Conservation (phyloP, 2,329 filamentous ascomycete genomes). For the Sporothrix pseudoabietina region DNA sequence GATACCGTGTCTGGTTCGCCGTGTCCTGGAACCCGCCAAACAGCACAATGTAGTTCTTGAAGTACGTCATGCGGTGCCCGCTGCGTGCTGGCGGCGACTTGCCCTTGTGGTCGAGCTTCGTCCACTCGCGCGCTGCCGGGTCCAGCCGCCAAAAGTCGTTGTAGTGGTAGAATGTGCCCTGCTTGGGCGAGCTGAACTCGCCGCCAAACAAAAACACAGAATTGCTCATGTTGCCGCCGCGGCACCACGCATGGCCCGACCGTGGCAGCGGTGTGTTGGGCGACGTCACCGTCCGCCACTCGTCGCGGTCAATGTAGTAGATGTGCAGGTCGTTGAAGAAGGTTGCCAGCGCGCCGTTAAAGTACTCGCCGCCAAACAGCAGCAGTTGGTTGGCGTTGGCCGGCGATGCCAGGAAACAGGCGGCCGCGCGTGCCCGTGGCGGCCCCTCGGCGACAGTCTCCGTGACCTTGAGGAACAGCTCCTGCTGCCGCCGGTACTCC, state of each 20-base stretch:
- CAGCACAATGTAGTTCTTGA: constrained; percentile 93
- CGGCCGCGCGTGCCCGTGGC: constrained; percentile 76
- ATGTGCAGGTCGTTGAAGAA: constrained; percentile 69
- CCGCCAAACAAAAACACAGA: constrained; percentile 92
- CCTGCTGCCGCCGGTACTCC: constrained; percentile 89
- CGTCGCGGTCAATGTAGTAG: constrained; percentile 78
- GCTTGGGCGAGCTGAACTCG: constrained; percentile 94
- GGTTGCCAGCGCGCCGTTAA: constrained; percentile 82
- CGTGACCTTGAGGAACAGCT: constrained; percentile 90
- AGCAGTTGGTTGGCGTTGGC: constrained; percentile 85
- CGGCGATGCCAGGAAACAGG: constrained; percentile 81
- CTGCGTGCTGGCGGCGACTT: constrained; percentile 81
- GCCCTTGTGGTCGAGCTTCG: constrained; percentile 75
- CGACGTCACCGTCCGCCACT: constrained; percentile 87
- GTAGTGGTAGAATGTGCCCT: constrained; percentile 98
- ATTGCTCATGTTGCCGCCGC: constrained; percentile 77
- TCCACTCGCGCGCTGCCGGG: constrained; percentile 84
- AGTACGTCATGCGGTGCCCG: constrained; percentile 94
- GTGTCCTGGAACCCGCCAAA: constrained; percentile 98
- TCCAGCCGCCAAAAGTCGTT: constrained; percentile 97
- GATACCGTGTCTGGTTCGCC: constrained; percentile 89
- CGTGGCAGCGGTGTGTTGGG: constrained; percentile 90
- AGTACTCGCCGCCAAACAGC: constrained; percentile 93
- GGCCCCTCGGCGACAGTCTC: constrained; percentile 71
- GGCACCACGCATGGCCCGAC: constrained; percentile 92